phyloP scores from a whole-genome alignment of 495 filamentous ascomycete species.

The Amorphotheca resinae region DNA sequence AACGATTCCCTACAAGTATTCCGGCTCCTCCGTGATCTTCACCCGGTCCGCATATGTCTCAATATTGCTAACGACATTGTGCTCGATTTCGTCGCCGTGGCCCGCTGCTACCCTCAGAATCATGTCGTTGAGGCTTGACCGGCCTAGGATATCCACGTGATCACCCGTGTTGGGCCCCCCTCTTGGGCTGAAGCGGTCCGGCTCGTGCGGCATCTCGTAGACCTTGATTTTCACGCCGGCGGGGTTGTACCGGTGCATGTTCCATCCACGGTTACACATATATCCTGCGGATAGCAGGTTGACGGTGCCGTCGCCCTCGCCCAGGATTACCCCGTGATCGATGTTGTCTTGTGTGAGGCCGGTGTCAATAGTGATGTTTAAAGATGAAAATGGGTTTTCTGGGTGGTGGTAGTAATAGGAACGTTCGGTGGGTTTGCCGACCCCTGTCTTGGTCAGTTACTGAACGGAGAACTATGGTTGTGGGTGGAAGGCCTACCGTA shows the following conservation, averaged over 20 bases:
- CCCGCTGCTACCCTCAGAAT: constrained; percentile 85
- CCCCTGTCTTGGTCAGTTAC: constrained; percentile 23
- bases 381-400: constrained; percentile 45
- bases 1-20: constrained; percentile 7
- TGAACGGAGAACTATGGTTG: background rate
- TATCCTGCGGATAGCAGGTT: constrained; percentile 80
- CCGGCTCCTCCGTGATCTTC: constrained; percentile 15
- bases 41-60: constrained; percentile 14
- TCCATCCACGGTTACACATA: constrained; percentile 94
- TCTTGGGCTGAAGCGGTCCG: constrained; percentile 77
- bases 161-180: constrained; percentile 95
- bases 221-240: constrained; percentile 68
- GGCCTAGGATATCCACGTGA: constrained; percentile 91
- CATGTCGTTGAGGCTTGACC: constrained; percentile 79
- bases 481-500: constrained; percentile 41
- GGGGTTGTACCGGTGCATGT: constrained; percentile 86
- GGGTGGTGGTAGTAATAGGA: constrained; percentile 83
- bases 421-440: constrained; percentile 83
- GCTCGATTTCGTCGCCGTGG: constrained; percentile 64
- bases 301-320: constrained; percentile 93
- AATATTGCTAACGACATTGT: constrained; percentile 70
- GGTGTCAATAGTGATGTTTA: constrained; percentile 90
- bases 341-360: constrained; percentile 45
- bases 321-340: constrained; percentile 83
- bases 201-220: constrained; percentile 93